Percentiles rank a stretch among this genome's conserved stretches.
Evolutionary conservation across 176 grass and related monocot genomes (phyloP).

Genomic region (Paspalum notatum): DNA sequence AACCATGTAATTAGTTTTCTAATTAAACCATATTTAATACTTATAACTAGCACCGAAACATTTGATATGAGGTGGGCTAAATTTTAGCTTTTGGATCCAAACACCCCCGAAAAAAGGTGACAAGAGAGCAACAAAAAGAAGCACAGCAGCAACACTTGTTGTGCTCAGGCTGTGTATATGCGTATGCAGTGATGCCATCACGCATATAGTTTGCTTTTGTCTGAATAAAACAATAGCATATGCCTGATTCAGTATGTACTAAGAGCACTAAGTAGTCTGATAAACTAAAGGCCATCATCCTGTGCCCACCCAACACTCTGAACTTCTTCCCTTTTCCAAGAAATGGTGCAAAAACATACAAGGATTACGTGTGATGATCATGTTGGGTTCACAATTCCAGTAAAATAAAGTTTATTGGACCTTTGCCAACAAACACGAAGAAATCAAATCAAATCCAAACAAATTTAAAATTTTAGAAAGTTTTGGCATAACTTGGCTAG

Average conservation of each 20-base stretch:
- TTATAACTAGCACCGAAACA: too few relatives aligned
- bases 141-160: neutral
- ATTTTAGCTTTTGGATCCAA: too few relatives aligned
- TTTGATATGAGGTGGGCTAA: too few relatives aligned
- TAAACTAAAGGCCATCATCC: neutral
- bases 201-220: neutral
- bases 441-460: too few relatives aligned
- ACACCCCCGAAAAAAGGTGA: neutral
- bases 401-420: too few relatives aligned
- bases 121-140: neutral
- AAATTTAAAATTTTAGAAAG: too few relatives aligned
- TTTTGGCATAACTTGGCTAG: too few relatives aligned
- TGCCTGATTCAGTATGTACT: slow-evolving; percentile 11
- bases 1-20: too few relatives aligned
- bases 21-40: too few relatives aligned
- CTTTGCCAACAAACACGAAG: too few relatives aligned
- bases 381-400: too few relatives aligned
- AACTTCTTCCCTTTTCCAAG: neutral
- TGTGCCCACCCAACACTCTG: neutral
- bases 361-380: too few relatives aligned
- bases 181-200: slow-evolving; percentile 51
- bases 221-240: neutral
- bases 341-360: neutral
- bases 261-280: neutral
- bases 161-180: neutral